These are phyloP conservation scores for Malassezia arunalokei DNA, from an alignment of 1,284 basidiomycete species.

Conservation along the genomic window DNA sequence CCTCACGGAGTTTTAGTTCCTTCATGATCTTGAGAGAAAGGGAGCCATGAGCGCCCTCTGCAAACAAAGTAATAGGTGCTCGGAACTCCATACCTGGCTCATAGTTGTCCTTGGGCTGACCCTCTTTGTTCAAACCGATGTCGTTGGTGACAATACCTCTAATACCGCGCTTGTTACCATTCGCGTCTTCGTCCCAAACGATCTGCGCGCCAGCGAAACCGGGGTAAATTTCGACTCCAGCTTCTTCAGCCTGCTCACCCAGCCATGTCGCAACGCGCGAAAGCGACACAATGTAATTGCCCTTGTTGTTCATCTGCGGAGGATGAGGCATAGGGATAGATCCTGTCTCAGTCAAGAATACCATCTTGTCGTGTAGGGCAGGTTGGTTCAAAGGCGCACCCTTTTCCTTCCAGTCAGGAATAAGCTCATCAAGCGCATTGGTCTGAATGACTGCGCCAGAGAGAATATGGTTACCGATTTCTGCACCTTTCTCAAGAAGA, in stretches of 20 bases:
- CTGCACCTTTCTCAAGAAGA: slow-evolving; percentile 84
- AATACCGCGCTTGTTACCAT: slow-evolving; percentile 53
- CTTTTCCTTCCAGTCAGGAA: slow-evolving; percentile 70
- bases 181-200: slow-evolving; percentile 60
- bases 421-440: slow-evolving; percentile 74
- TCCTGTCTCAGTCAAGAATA: slow-evolving; percentile 62
- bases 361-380: slow-evolving; percentile 71
- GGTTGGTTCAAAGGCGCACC: slow-evolving; percentile 60
- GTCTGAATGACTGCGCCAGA: slow-evolving; percentile 94
- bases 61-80: slow-evolving; percentile 83
- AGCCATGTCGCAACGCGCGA: slow-evolving; percentile 83
- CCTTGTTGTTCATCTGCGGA: slow-evolving; percentile 88
- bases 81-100: slow-evolving; percentile 96
- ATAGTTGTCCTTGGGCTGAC: slow-evolving; percentile 71
- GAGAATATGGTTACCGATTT: slow-evolving; percentile 86
- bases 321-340: slow-evolving; percentile 85
- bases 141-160: slow-evolving; percentile 85
- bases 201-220: slow-evolving; percentile 84
- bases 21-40: slow-evolving; percentile 70
- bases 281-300: slow-evolving; percentile 86
- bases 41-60: slow-evolving; percentile 88
- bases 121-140: slow-evolving; percentile 72
- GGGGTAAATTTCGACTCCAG: slow-evolving; percentile 92
- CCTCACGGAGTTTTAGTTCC: slow-evolving; percentile 65
- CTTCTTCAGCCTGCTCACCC: slow-evolving; percentile 70